These are phyloP conservation scores for Lophium mytilinum DNA, from an alignment of 495 filamentous ascomycete species.

Conservation along the genomic window DNA sequence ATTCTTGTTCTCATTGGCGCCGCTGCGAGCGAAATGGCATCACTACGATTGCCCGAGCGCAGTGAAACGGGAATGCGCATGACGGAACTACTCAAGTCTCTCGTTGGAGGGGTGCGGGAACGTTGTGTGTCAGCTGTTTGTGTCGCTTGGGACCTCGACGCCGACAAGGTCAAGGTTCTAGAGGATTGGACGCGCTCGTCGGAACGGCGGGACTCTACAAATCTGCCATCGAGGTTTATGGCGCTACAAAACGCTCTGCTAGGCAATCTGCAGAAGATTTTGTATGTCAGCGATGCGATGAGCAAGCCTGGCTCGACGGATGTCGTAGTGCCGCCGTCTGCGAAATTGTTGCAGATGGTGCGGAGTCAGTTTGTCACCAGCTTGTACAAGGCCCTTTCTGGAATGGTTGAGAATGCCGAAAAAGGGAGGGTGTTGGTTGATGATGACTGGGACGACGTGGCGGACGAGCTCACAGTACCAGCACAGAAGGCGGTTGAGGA, in stretches of 20 bases:
- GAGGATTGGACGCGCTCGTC: constrained; percentile 83
- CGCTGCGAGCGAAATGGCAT: constrained; percentile 79
- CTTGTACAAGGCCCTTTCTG: constrained; percentile 83
- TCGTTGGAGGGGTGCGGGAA: constrained; percentile 75
- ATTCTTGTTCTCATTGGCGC: constrained; percentile 72
- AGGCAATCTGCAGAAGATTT: constrained; percentile 79
- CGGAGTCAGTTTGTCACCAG: constrained; percentile 81
- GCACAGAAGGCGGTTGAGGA: constrained; percentile 26
- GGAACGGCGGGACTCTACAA: constrained; percentile 75
- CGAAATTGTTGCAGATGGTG: constrained; percentile 79
- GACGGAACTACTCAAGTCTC: constrained; percentile 43
- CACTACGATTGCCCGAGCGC: constrained; percentile 58
- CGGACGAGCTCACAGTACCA: constrained; percentile 26
- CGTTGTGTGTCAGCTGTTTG: constrained; percentile 72
- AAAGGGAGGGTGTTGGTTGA: constrained; percentile 51
- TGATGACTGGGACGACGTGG: constrained; percentile 46
- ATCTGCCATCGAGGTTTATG: constrained; percentile 76
- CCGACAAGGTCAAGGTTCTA: constrained; percentile 76
- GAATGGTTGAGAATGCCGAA: constrained; percentile 94
- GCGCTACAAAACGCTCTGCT: constrained; percentile 73
- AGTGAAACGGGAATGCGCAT: constrained; percentile 24
- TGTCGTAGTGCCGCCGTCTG: constrained; percentile 72
- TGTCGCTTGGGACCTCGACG: constrained; percentile 79
- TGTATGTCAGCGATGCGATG: constrained; percentile 81
- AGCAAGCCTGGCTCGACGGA: constrained; percentile 56